Evolutionary conservation across 805 yeast species (phyloP).

Genomic region (Candida maris): DNA sequence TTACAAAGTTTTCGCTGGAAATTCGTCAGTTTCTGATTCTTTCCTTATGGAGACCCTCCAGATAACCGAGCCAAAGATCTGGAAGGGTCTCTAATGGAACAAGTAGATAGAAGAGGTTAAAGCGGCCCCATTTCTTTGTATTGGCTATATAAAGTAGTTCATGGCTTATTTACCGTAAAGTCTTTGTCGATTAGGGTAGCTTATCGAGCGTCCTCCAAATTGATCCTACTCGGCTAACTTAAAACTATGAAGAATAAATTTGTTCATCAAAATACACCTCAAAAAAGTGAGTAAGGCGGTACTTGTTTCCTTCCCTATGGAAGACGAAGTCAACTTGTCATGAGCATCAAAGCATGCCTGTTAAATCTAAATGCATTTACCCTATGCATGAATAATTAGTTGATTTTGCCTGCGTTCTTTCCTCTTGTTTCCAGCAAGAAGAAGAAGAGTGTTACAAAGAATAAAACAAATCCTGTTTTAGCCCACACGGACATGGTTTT

Average conservation of each 20-base stretch:
- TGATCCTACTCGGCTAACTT: too few relatives aligned
- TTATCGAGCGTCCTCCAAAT: too few relatives aligned
- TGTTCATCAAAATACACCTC: too few relatives aligned
- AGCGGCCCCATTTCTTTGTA: too few relatives aligned
- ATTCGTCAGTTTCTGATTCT: slow-evolving; percentile 21
- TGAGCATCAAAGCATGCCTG: slow-evolving; percentile 1
- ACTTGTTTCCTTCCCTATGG: too few relatives aligned
- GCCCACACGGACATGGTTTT: slow-evolving; percentile 22
- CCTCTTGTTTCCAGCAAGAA: slow-evolving; percentile 4
- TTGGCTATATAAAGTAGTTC: too few relatives aligned
- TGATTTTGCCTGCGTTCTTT: slow-evolving; percentile 3
- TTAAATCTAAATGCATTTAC: slow-evolving; percentile 2
- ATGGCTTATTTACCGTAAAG: too few relatives aligned
- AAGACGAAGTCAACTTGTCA: neutral
- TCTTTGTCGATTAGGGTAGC: neutral
- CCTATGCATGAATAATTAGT: slow-evolving; percentile 1
- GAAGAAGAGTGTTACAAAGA: slow-evolving; percentile 1
- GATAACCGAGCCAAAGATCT: neutral
- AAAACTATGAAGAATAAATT: too few relatives aligned
- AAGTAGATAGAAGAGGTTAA: too few relatives aligned
- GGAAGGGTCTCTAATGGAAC: slow-evolving; percentile 1
- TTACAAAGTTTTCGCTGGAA: slow-evolving; percentile 47
- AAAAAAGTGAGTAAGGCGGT: too few relatives aligned
- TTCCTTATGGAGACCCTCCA: slow-evolving; percentile 4
- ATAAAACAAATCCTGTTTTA: slow-evolving; percentile 1